Evolutionary conservation across 1,284 basidiomycete species (phyloP).

Genomic region (Veloboletus limbatus): DNA sequence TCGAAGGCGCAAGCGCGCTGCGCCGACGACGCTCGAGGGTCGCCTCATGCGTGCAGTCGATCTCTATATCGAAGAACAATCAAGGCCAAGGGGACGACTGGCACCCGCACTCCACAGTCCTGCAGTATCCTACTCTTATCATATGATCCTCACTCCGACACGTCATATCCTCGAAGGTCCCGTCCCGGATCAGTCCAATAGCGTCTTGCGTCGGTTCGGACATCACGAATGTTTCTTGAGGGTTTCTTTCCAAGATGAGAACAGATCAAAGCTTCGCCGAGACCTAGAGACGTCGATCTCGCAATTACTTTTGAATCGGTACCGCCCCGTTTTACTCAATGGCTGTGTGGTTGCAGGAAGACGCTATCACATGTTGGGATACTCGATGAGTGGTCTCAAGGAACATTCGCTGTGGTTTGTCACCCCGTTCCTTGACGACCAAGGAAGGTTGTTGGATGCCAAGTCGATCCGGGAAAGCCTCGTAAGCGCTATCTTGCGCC

Average conservation of each 20-base stretch:
- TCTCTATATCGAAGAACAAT: slow-evolving; percentile 27
- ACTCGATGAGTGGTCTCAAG: slow-evolving; percentile 57
- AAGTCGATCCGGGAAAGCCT: slow-evolving; percentile 33
- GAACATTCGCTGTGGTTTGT: slow-evolving; percentile 63
- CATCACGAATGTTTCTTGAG: slow-evolving; percentile 58
- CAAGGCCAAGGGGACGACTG: slow-evolving; percentile 23
- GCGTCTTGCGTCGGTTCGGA: slow-evolving; percentile 51
- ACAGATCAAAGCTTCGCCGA: slow-evolving; percentile 45
- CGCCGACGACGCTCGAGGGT: slow-evolving; percentile 13
- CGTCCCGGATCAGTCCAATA: slow-evolving; percentile 56
- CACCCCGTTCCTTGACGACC: slow-evolving; percentile 38
- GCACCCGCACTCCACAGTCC: slow-evolving; percentile 17
- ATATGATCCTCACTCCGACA: slow-evolving; percentile 54
- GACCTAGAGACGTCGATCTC: slow-evolving; percentile 47
- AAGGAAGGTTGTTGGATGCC: slow-evolving; percentile 25
- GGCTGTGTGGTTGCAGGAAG: slow-evolving; percentile 55
- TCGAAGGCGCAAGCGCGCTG: neutral
- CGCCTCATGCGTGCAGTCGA: slow-evolving; percentile 23
- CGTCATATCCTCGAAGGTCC: slow-evolving; percentile 49
- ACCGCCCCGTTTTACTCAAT: slow-evolving; percentile 41
- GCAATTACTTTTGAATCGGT: slow-evolving; percentile 42
- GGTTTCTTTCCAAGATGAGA: slow-evolving; percentile 64
- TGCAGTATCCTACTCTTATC: slow-evolving; percentile 36
- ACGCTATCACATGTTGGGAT: slow-evolving; percentile 56
- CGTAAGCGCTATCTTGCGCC: slow-evolving; percentile 21